Evolutionary conservation across 257 asterid genomes (phyloP), one percentile per base, ranked within the genome.

Genomic region (Lycium ferocissimum): DNA sequence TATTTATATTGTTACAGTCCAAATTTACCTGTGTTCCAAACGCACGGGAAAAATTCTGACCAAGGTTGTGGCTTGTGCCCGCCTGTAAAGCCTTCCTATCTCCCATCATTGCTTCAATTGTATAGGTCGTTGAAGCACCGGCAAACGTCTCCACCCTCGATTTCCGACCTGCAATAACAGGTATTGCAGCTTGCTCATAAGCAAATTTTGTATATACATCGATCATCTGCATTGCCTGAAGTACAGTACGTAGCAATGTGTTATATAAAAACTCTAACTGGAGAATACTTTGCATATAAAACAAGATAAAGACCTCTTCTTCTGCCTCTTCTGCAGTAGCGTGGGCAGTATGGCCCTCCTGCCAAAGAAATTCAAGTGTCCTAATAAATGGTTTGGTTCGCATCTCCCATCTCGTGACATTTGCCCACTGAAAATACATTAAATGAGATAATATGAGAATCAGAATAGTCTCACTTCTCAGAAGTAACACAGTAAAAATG

Each of bases 71-170:
- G 90, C 99, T 97, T 59, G 99, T 97, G 86, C 99, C 98, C 53
- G 99, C 99, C 89, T 95, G 99, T 92, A 97, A 88, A 87, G 99
- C 99, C 92, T 97, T 97, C 72, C 91, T 90, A 84, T 97, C 99
- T 87, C 99, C 99, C 99, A 97, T 94, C 99, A 97, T 97, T 80
- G 99, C 99, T 89, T 95, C 99, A 90, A 97, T 97, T 62, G 99
- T 97, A 86, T 97, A 97, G 63, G 99, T 97, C 90, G 81, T 94
- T 2, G 93, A 84, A 89, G 99, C 99, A 86, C 99, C 99, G 6
- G 99, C 99, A 85, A 97, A 97, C 22, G 99, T 97, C 86, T 97
- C 99, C 80, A 91, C 85, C 92, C 89, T 93, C 17, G 99, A 97
- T 89, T 97, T 97, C 86, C 99, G 93, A 89, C 99, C 99, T 84